Evolutionary conservation across 164 flowering plant genomes (phyloP).

Genomic region (Amborella trichopoda): DNA sequence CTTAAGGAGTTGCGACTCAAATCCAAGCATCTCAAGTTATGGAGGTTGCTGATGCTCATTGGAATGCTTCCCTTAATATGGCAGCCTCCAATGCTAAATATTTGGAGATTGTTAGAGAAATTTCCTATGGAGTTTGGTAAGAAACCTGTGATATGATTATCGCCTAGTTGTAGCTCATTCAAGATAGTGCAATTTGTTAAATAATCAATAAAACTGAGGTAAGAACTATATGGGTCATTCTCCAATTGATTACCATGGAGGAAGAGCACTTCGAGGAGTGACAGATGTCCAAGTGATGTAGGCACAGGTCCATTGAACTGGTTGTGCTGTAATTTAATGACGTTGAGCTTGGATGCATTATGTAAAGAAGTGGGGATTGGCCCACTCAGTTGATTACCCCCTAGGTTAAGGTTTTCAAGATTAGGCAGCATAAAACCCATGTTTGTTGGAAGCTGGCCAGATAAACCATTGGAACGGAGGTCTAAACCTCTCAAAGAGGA

Average conservation of each 20-base stretch:
- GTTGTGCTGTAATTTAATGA: neutral
- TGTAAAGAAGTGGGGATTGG: neutral
- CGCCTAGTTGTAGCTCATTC: fast-evolving
- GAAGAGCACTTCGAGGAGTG: neutral
- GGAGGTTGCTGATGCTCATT: neutral
- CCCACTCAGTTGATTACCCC: neutral
- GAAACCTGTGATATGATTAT: neutral
- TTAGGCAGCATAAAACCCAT: constrained; percentile 1
- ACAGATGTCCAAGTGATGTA: neutral
- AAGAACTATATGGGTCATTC: neutral
- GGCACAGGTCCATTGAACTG: constrained; percentile 1
- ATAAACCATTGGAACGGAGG: constrained; percentile 6
- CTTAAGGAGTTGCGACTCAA: neutral
- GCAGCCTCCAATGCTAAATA: neutral
- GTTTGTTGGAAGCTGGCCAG: constrained; percentile 13
- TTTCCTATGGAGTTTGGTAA: constrained; percentile 1
- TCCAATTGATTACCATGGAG: neutral
- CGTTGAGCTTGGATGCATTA: neutral
- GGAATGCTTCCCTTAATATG: constrained; percentile 1
- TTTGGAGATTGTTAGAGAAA: neutral
- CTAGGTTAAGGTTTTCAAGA: neutral
- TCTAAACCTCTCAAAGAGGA: constrained; percentile 6
- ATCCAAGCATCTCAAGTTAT: neutral
- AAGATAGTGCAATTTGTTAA: neutral
- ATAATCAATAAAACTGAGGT: neutral